phyloP scores from a whole-genome alignment of 495 filamentous ascomycete species.

The Tetracladium marchalianum region DNA sequence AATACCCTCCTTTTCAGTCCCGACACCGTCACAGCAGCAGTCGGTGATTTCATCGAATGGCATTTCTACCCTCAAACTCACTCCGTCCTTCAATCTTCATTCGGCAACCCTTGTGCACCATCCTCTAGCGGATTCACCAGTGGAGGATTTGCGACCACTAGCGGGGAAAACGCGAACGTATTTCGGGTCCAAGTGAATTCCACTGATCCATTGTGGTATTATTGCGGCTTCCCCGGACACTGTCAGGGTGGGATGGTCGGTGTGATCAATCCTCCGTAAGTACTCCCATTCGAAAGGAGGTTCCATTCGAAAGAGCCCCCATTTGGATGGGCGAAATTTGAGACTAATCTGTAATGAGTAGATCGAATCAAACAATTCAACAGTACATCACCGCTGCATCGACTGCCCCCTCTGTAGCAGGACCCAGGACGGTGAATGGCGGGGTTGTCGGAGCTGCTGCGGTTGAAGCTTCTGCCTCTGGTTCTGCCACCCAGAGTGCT shows the following conservation, averaged over 20 bases:
- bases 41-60: conserved; percentile 48
- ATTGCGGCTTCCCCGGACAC: conserved; percentile 39
- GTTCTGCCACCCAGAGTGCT: neutral
- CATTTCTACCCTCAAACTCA: conserved; percentile 55
- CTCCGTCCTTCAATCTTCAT: conserved; percentile 49
- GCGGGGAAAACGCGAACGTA: conserved; percentile 25
- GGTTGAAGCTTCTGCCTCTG: neutral
- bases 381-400: conserved; percentile 23
- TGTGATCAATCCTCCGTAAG: conserved; percentile 32
- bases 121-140: conserved; percentile 35
- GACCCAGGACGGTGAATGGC: conserved; percentile 12
- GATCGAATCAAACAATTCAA: conserved; percentile 22
- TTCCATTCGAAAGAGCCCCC: neutral
- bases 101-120: conserved; percentile 45
- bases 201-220: conserved; percentile 50
- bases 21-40: conserved; percentile 36
- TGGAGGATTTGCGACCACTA: conserved; percentile 31
- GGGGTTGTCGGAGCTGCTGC: neutral
- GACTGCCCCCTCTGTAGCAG: conserved; percentile 10
- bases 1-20: conserved; percentile 40
- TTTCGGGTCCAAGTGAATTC: conserved; percentile 49
- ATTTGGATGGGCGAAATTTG: neutral
- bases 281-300: conserved; percentile 21
- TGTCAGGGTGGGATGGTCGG: conserved; percentile 44
- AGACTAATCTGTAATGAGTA: conserved; percentile 3